phyloP scores from a whole-genome alignment of 352 stramenopile genomes.

The Pythium periplocum region DNA sequence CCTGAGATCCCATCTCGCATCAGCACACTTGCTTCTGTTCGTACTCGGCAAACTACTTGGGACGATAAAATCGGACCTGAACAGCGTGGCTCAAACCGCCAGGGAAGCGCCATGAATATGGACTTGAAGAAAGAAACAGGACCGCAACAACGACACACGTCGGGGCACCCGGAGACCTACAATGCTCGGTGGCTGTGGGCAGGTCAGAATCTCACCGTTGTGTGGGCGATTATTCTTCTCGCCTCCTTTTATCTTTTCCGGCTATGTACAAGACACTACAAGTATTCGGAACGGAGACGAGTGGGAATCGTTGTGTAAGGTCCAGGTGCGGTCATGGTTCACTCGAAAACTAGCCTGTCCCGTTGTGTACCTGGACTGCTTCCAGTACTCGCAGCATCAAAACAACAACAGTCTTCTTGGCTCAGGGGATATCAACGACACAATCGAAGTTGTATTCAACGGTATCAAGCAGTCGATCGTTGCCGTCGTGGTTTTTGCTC shows the following conservation, averaged over 20 bases:
- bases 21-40: background rate
- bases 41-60: background rate
- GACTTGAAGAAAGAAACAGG: too few species aligned
- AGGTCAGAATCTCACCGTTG: too few species aligned
- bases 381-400: background rate
- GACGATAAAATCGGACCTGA: background rate
- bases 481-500: slow-evolving; percentile 9
- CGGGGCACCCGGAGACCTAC: too few species aligned
- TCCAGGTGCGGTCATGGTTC: slow-evolving; percentile 8
- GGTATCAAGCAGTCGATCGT: slow-evolving; percentile 7
- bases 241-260: background rate
- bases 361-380: slow-evolving; percentile 17
- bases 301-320: background rate
- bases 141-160: too few species aligned
- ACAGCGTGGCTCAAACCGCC: background rate
- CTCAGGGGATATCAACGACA: too few species aligned
- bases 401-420: too few species aligned
- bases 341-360: slow-evolving; percentile 13
- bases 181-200: too few species aligned
- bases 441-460: background rate
- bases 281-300: background rate
- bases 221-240: background rate
- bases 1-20: background rate
- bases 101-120: too few species aligned
- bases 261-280: background rate